phyloP scores from a whole-genome alignment of 768 basidiomycete species.

The Russula virescens region DNA sequence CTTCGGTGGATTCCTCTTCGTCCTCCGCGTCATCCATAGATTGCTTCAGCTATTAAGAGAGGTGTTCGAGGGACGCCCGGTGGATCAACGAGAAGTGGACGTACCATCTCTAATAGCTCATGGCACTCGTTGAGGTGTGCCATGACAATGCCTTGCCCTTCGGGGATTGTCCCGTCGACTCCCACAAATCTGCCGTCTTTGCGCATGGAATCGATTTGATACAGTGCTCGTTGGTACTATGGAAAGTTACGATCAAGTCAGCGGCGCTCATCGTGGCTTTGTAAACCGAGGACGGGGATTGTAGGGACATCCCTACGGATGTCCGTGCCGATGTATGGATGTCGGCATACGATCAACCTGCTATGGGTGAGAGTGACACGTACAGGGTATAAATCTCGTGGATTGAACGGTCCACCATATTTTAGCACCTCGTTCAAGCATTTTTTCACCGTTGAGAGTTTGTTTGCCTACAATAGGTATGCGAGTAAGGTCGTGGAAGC shows the following conservation, averaged over 20 bases:
- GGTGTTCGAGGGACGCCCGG: background rate
- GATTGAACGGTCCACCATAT: slow-evolving; percentile 88
- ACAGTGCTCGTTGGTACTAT: slow-evolving; percentile 88
- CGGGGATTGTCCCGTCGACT: slow-evolving; percentile 82
- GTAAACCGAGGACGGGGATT: background rate
- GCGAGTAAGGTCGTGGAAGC: background rate
- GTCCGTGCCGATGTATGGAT: background rate
- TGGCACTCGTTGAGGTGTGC: slow-evolving; percentile 96
- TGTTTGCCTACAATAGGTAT: slow-evolving; percentile 66
- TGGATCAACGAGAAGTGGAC: slow-evolving; percentile 21
- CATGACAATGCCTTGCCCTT: slow-evolving; percentile 94
- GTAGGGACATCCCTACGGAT: background rate
- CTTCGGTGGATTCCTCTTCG: slow-evolving; percentile 26
- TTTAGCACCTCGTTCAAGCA: slow-evolving; percentile 94
- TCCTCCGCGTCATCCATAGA: slow-evolving; percentile 56
- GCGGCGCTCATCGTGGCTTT: background rate
- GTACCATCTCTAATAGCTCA: slow-evolving; percentile 89
- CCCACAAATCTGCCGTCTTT: slow-evolving; percentile 93
- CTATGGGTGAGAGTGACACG: slow-evolving; percentile 29
- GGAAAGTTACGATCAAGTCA: slow-evolving; percentile 9
- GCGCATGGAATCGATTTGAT: slow-evolving; percentile 91
- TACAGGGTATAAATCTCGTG: slow-evolving; percentile 91
- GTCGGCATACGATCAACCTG: background rate
- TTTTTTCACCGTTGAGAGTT: slow-evolving; percentile 93
- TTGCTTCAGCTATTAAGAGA: slow-evolving; percentile 57